Evolutionary conservation across 306 rosid genomes (phyloP).

Genomic region (Cicer bijugum): DNA sequence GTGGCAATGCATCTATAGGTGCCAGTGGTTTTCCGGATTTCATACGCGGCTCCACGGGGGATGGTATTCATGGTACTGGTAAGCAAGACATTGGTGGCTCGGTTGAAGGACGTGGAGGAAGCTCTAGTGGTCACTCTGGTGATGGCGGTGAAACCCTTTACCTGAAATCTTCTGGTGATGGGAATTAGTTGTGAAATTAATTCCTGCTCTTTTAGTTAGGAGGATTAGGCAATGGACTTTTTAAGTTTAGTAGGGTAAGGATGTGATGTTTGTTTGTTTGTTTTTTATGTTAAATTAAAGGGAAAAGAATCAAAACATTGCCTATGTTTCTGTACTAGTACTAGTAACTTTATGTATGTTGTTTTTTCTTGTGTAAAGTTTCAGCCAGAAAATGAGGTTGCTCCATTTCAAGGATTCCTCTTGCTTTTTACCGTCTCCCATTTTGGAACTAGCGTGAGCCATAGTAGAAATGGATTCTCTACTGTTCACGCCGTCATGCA

Average conservation of each 20-base stretch:
- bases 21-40: constrained; percentile 71
- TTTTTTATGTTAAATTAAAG: constrained; percentile 35
- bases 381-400: constrained; percentile 24
- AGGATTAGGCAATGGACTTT: constrained; percentile 39
- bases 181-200: constrained; percentile 53
- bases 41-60: constrained; percentile 55
- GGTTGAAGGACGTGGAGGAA: constrained; percentile 72
- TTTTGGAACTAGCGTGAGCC: neutral
- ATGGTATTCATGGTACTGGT: constrained; percentile 61
- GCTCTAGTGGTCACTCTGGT: constrained; percentile 72
- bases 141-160: constrained; percentile 84
- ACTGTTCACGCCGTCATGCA: too few species aligned
- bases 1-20: constrained; percentile 63
- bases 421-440: neutral
- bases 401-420: neutral
- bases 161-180: constrained; percentile 71
- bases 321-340: constrained; percentile 38
- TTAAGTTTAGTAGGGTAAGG: constrained; percentile 26
- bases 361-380: constrained; percentile 43
- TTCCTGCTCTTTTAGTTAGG: constrained; percentile 42
- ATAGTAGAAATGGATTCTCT: too few species aligned
- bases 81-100: constrained; percentile 83
- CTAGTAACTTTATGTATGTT: constrained; percentile 42
- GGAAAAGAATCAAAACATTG: constrained; percentile 27
- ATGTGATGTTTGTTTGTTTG: constrained; percentile 36